These are phyloP conservation scores for Zasmidium angulare DNA, from an alignment of 2,329 filamentous ascomycete genomes.

Conservation along the genomic window DNA sequence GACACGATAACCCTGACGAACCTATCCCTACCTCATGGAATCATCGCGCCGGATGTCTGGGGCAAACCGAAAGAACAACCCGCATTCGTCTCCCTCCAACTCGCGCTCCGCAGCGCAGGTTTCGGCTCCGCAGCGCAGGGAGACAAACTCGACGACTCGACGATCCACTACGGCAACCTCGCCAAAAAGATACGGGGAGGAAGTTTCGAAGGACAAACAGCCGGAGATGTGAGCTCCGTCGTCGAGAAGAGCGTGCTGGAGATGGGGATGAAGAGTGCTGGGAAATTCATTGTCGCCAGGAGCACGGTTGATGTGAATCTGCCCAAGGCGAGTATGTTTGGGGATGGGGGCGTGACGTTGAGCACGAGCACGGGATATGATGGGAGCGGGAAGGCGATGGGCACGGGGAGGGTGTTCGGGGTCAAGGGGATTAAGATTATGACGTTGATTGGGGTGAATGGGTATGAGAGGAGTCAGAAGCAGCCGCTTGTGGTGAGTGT, in stretches of 20 bases:
- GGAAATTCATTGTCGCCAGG: slow-evolving; percentile 22
- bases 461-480: slow-evolving; percentile 64
- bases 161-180: slow-evolving; percentile 72
- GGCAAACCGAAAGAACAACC: slow-evolving; percentile 64
- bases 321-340: slow-evolving; percentile 68
- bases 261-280: slow-evolving; percentile 31
- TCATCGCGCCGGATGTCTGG: slow-evolving; percentile 67
- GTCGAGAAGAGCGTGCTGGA: slow-evolving; percentile 20
- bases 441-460: slow-evolving; percentile 70
- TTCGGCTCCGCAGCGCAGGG: slow-evolving; percentile 59
- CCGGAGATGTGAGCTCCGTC: slow-evolving; percentile 23
- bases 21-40: slow-evolving; percentile 55
- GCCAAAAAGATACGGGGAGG: slow-evolving; percentile 59
- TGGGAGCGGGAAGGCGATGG: slow-evolving; percentile 23
- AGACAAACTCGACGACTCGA: slow-evolving; percentile 66
- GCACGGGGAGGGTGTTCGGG: slow-evolving; percentile 39
- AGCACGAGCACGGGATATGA: slow-evolving; percentile 32
- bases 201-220: slow-evolving; percentile 13
- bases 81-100: slow-evolving; percentile 58
- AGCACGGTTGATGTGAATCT: slow-evolving; percentile 47
- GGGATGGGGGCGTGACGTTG: slow-evolving; percentile 45
- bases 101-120: slow-evolving; percentile 52
- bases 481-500: slow-evolving; percentile 66
- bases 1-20: slow-evolving; percentile 59
- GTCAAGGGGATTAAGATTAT: slow-evolving; percentile 60